These are phyloP conservation scores for Talaromyces sp. DNA, from an alignment of 2,329 filamentous ascomycete genomes.

Conservation along the genomic window DNA sequence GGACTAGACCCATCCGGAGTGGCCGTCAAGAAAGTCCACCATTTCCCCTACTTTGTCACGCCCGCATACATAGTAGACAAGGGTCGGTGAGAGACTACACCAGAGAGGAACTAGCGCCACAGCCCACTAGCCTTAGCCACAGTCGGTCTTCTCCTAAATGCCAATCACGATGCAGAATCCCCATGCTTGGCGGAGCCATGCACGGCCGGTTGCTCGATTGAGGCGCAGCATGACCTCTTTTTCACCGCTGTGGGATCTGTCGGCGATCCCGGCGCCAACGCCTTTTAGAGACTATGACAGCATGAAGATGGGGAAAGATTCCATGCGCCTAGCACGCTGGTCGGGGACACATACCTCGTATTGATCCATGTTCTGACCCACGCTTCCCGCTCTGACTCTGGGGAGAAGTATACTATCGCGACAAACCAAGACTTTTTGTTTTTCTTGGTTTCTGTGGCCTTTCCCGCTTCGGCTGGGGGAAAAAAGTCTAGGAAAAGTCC, in stretches of 20 bases:
- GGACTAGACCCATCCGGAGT: conserved; percentile 11
- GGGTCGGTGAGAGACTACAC: conserved; percentile 17
- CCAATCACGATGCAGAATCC: conserved; percentile 4
- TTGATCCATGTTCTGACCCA: conserved; percentile 3
- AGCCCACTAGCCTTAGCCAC: conserved; percentile 18
- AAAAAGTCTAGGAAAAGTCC: no score
- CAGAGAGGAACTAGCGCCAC: conserved; percentile 12
- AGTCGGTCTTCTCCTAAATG: neutral
- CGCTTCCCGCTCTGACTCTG: neutral
- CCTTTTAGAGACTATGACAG: neutral
- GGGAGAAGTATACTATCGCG: neutral
- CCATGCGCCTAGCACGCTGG: neutral
- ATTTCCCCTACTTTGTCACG: no score
- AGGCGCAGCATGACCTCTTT: conserved; percentile 15
- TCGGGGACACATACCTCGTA: neutral
- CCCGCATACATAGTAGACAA: no score
- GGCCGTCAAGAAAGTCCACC: conserved; percentile 12
- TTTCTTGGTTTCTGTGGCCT: no score
- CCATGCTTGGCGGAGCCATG: neutral
- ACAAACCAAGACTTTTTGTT: neutral
- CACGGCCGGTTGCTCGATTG: neutral
- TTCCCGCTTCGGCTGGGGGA: no score
- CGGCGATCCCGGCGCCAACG: conserved; percentile 23
- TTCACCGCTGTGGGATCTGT: conserved; percentile 24
- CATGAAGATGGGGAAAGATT: neutral